These are phyloP conservation scores for Orbilia blumenaviensis DNA, from an alignment of 2,329 filamentous ascomycete genomes.

Conservation along the genomic window DNA sequence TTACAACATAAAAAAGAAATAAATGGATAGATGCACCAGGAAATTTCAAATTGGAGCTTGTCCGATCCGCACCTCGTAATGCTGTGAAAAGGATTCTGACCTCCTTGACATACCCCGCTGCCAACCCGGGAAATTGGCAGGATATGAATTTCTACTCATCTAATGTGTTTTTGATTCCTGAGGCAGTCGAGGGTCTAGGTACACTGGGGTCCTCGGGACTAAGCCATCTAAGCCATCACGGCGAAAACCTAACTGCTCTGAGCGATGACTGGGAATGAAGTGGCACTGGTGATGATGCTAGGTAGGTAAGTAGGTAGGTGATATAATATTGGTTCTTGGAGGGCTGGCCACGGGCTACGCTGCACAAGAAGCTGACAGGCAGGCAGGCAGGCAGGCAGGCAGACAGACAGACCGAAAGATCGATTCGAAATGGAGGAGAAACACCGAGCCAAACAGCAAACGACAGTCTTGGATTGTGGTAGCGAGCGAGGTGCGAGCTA, in stretches of 20 bases:
- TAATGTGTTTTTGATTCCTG: slow-evolving; percentile 25
- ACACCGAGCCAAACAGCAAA: slow-evolving; percentile 7
- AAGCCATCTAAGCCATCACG: slow-evolving; percentile 47
- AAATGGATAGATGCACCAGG: slow-evolving; percentile 32
- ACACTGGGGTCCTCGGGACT: slow-evolving; percentile 25
- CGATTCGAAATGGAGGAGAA: slow-evolving; percentile 18
- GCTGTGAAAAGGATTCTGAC: slow-evolving; percentile 55
- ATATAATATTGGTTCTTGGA: slow-evolving; percentile 6
- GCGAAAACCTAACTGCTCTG: slow-evolving; percentile 19
- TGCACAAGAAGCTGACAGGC: slow-evolving; percentile 2
- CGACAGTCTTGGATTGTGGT: slow-evolving; percentile 14
- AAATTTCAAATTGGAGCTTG: slow-evolving; percentile 48
- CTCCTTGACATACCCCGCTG: slow-evolving; percentile 54
- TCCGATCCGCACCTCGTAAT: slow-evolving; percentile 54
- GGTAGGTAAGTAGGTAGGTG: not conserved
- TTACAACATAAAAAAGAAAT: slow-evolving; percentile 9
- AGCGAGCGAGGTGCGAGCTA: not conserved
- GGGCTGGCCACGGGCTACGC: slow-evolving; percentile 13
- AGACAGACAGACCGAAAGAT: not conserved
- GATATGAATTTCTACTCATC: slow-evolving; percentile 54
- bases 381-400: slow-evolving; percentile 2
- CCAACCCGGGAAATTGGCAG: slow-evolving; percentile 54
- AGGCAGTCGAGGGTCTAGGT: slow-evolving; percentile 23
- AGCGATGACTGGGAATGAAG: slow-evolving; percentile 1
- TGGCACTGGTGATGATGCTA: slow-evolving; percentile 3